Conservation (phyloP, 1,284 basidiomycete species). For the Marasmius sp. region DNA sequence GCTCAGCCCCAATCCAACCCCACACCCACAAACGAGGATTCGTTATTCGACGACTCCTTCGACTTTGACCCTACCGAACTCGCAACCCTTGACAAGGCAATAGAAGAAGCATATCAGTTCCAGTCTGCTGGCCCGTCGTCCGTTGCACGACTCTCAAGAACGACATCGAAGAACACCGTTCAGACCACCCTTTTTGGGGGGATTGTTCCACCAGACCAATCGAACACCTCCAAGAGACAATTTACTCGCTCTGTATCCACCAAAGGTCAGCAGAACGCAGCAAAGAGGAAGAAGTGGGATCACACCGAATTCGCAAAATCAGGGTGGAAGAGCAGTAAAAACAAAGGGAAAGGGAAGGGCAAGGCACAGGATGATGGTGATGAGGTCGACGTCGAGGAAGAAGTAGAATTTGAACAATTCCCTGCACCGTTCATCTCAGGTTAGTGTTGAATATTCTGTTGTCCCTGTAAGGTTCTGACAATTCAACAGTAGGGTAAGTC, state of each 20-base stretch:
- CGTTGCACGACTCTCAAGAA: slow-evolving; percentile 42
- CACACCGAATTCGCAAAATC: slow-evolving; percentile 81
- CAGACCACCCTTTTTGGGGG: slow-evolving; percentile 72
- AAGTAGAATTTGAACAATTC: slow-evolving; percentile 78
- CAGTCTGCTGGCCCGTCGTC: slow-evolving; percentile 23
- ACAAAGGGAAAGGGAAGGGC: slow-evolving; percentile 46
- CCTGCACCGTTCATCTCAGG: slow-evolving; percentile 71
- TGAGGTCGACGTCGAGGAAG: slow-evolving; percentile 52
- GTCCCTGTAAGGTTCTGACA: background rate
- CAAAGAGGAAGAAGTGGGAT: slow-evolving; percentile 83
- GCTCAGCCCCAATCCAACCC: slow-evolving; percentile 14
- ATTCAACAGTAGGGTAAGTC: background rate
- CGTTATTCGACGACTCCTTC: slow-evolving; percentile 40
- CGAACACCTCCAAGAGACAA: slow-evolving; percentile 29
- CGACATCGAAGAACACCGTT: slow-evolving; percentile 37
- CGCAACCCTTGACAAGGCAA: slow-evolving; percentile 49
- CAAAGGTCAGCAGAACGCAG: slow-evolving; percentile 46
- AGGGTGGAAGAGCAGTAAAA: slow-evolving; percentile 56
- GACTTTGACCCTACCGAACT: slow-evolving; percentile 52
- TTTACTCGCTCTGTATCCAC: slow-evolving; percentile 31
- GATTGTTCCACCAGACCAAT: slow-evolving; percentile 32
- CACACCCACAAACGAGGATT: slow-evolving; percentile 12
- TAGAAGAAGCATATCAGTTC: slow-evolving; percentile 43
- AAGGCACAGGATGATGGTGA: slow-evolving; percentile 42
- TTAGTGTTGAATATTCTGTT: slow-evolving; percentile 34